Evolutionary conservation across 768 basidiomycete species (phyloP), one percentile per base, ranked within the genome.

Genomic region (Albatrellus ellisii): DNA sequence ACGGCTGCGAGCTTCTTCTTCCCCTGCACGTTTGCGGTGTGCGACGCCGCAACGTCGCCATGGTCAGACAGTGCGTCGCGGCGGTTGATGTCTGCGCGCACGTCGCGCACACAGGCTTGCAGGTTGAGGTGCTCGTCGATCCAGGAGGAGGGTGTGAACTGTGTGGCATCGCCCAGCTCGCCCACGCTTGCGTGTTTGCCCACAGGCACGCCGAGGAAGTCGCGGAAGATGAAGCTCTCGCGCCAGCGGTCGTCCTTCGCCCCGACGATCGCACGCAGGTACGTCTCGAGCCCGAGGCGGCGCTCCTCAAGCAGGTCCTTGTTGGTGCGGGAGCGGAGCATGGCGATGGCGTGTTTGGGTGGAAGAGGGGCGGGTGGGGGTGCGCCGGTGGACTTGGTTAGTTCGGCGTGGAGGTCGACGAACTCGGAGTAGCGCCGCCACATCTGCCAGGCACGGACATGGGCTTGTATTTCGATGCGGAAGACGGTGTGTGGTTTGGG

Each of bases 371-470:
- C 70, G 10, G 92, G 91, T 9, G 91, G 89, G 15, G 79, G 62
- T n/a, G 76, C 71, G 12, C 79, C 79, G n/a, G 74, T 73, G n/a
- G 79, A 73, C 56, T 82, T 79, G 21, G 72, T 70, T 52, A 95
- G 75, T 53, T 91, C 83, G 6, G 73, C 71, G 59, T 92, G 74
- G 6, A 98, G 76, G 52, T 87, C 79, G 55, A 73, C 78, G 62
- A 98, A 98, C 62, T 95, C 90, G 32, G 88, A 91, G 64, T 97
- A 98, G 38, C 94, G 83, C 44, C 83, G 70, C 77, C 84, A 86
- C 70, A 95, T 85, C 44, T 82, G 76, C 91, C 92, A 97, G 56
- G 87, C 81, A 46, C 86, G 79, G 22, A 90, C 85, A 42, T 87
- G 78, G 5, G 89, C 89, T 51, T 84, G 77, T 52, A 97, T 78